Conservation (phyloP, 2,329 filamentous ascomycete genomes). For the Exophiala dermatitidis region DNA sequence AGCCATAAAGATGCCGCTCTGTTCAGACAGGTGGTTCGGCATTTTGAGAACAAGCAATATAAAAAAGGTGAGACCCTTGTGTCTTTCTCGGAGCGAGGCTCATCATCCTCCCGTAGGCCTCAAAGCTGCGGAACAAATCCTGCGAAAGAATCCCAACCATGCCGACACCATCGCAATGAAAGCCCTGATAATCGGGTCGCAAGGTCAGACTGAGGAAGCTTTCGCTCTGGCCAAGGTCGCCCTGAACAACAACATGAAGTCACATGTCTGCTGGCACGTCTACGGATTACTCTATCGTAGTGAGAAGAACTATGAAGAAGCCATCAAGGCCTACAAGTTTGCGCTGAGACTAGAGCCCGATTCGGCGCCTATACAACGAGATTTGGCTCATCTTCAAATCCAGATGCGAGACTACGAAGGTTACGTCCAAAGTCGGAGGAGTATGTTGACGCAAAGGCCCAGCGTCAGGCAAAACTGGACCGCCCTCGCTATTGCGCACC, state of each 20-base stretch:
- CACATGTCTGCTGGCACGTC: conserved; percentile 98
- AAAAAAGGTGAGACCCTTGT: conserved; percentile 58
- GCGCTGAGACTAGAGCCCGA: conserved; percentile 90
- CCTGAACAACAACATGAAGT: conserved; percentile 94
- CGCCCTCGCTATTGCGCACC: conserved; percentile 86
- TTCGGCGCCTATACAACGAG: conserved; percentile 85
- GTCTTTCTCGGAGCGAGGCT: conserved; percentile 9
- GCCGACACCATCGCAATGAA: conserved; percentile 99
- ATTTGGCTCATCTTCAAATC: conserved; percentile 84
- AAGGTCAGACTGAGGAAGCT: conserved; percentile 87
- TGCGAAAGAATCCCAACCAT: conserved; percentile 90
- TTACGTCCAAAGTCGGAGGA: conserved; percentile 79
- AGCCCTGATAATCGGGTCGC: conserved; percentile 87
- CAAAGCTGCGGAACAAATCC: conserved; percentile 92
- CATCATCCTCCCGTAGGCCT: conserved; percentile 52
- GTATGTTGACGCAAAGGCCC: conserved; percentile 80
- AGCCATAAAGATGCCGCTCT: conserved; percentile 82
- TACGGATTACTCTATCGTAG: conserved; percentile 90
- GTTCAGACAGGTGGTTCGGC: conserved; percentile 89
- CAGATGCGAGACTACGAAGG: conserved; percentile 95
- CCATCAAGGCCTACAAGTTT: conserved; percentile 98
- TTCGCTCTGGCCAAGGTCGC: conserved; percentile 89
- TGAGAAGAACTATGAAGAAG: conserved; percentile 96
- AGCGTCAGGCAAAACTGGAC: conserved; percentile 91
- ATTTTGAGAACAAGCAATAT: conserved; percentile 98